These are phyloP conservation scores for Suillus fuscotomentosus DNA, from an alignment of 768 basidiomycete genomes.

Conservation along the genomic window DNA sequence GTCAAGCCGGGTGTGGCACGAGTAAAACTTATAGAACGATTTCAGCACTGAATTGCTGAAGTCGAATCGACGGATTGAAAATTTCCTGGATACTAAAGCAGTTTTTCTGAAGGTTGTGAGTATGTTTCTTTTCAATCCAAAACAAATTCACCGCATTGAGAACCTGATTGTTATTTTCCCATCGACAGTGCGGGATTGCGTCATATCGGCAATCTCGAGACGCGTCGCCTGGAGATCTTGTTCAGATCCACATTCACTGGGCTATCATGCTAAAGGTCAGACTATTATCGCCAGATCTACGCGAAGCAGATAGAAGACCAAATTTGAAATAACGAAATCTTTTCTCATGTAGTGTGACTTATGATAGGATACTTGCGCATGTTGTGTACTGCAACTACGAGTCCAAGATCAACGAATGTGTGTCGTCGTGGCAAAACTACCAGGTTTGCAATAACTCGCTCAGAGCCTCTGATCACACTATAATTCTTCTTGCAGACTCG, in stretches of 20 bases:
- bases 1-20: neutral
- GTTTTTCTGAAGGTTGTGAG: neutral
- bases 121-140: neutral
- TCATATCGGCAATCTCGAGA: neutral
- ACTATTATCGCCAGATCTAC: slow-evolving; percentile 15
- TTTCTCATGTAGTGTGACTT: slow-evolving; percentile 5
- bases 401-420: neutral
- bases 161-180: neutral
- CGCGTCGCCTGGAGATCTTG: neutral
- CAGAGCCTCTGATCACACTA: no score
- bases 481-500: neutral
- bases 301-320: neutral
- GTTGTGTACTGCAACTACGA: neutral
- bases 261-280: no score
- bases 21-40: neutral
- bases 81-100: neutral
- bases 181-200: neutral
- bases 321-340: slow-evolving; percentile 33
- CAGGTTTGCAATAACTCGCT: neutral
- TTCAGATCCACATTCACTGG: slow-evolving; percentile 11
- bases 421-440: neutral
- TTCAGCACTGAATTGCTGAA: neutral
- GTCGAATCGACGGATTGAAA: no score
- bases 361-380: no score
- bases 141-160: neutral